Evolutionary conservation across 257 asterid genomes (phyloP).

Genomic region (Solanum habrochaites): DNA sequence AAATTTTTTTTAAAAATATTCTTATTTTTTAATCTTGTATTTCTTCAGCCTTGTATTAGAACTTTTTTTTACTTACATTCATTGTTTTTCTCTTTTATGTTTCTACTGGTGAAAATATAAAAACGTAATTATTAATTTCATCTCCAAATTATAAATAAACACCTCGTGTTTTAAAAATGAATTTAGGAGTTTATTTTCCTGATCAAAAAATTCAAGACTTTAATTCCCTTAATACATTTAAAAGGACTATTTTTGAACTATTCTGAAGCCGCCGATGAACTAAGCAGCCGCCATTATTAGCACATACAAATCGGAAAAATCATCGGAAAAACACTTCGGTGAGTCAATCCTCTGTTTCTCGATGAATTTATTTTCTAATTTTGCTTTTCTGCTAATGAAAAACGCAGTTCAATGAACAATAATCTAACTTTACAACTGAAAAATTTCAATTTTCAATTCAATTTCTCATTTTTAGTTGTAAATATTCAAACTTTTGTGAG

Average conservation of each 20-base stretch:
- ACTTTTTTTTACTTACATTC: no score
- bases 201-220: no score
- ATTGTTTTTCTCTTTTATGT: no score
- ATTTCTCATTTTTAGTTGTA: not conserved
- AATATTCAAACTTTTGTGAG: not conserved
- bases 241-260: not conserved
- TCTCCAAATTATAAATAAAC: no score
- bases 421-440: not conserved
- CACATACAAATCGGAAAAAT: not conserved
- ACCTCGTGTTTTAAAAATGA: not conserved
- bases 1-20: no score
- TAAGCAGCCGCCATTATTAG: not conserved
- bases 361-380: not conserved
- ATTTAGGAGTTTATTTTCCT: no score
- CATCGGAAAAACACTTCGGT: not conserved
- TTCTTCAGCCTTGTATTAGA: no score
- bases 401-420: not conserved
- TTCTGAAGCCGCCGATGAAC: not conserved
- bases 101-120: no score
- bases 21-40: no score
- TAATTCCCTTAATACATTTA: not conserved
- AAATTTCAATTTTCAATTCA: not conserved
- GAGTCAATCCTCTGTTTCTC: not conserved
- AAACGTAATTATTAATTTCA: accelerated
- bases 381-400: not conserved